A percentile compares a stretch with the other conserved stretches of the same genome.
Conservation (phyloP, 2,329 filamentous ascomycete species). For the Colletotrichum sp. region DNA sequence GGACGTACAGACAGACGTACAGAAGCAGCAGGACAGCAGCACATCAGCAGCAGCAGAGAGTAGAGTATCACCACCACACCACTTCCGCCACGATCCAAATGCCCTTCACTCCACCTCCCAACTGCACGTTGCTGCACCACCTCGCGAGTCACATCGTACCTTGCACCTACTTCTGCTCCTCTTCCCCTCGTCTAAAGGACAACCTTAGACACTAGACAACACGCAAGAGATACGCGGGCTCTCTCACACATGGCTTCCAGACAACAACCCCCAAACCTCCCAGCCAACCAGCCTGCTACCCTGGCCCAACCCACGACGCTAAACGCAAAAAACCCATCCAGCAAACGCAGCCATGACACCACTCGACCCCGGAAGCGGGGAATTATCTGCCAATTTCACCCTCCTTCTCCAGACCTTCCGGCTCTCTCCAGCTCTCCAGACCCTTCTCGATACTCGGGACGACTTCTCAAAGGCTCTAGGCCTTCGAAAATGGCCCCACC, state of each 20-base stretch:
- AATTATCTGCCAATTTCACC: neutral
- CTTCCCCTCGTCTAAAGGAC: neutral
- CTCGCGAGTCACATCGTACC: neutral
- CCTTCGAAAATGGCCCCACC: neutral
- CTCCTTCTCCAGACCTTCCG: conserved; percentile 4
- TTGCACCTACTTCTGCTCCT: neutral
- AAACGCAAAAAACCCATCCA: neutral
- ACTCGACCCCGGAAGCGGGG: conserved; percentile 3
- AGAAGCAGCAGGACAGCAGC: neutral
- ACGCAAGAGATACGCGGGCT: neutral
- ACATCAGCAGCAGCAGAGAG: neutral
- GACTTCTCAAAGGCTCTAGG: neutral
- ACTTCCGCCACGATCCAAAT: neutral
- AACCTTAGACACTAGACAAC: neutral
- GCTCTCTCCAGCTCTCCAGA: neutral
- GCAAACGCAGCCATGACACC: conserved; percentile 11
- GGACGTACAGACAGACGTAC: neutral
- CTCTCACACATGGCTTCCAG: neutral
- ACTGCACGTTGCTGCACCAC: neutral
- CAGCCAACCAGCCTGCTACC: neutral
- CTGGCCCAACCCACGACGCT: neutral
- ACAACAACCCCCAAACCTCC: neutral
- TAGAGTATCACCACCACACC: neutral
- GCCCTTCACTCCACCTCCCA: neutral
- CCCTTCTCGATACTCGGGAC: neutral